Evolutionary conservation across 306 rosid genomes (phyloP).

Genomic region (Prunus salicina): DNA sequence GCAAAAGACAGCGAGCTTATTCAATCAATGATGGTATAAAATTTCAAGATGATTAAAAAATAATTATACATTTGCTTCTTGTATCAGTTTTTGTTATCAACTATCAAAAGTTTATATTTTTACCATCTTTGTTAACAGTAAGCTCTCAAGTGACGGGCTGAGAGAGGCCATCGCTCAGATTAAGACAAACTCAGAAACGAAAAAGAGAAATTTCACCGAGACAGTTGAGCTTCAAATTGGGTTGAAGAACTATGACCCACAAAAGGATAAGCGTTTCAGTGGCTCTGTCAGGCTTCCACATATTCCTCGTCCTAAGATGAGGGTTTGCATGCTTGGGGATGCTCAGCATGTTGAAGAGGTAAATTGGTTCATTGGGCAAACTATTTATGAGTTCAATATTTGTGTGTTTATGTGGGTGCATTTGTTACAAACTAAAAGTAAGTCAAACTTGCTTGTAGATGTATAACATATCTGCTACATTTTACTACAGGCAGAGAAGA

Average conservation of each 20-base stretch:
- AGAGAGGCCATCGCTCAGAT: conserved; percentile 47
- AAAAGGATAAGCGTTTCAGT: conserved; percentile 78
- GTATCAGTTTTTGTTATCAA: neutral
- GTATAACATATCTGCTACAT: neutral
- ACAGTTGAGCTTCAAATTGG: conserved; percentile 80
- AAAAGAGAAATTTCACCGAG: conserved; percentile 51
- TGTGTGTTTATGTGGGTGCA: neutral
- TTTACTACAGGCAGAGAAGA: conserved; percentile 52
- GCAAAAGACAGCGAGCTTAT: neutral
- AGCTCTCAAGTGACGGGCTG: conserved; percentile 45
- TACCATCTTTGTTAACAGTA: conserved; percentile 22
- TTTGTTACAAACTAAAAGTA: neutral
- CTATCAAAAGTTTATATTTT: neutral
- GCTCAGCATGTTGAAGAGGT: conserved; percentile 89
- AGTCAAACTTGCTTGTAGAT: neutral
- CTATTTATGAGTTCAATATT: neutral
- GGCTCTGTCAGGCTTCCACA: conserved; percentile 74
- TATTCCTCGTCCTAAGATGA: conserved; percentile 82
- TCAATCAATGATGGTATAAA: neutral
- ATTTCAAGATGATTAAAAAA: neutral
- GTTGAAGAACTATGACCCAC: conserved; percentile 73
- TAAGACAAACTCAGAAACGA: conserved; percentile 29
- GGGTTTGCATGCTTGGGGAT: conserved; percentile 80
- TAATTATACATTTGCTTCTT: neutral
- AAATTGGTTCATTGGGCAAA: neutral